Base-by-base conservation (phyloP, 2,329 filamentous ascomycete species). In the Penicillium verrucosum region DNA sequence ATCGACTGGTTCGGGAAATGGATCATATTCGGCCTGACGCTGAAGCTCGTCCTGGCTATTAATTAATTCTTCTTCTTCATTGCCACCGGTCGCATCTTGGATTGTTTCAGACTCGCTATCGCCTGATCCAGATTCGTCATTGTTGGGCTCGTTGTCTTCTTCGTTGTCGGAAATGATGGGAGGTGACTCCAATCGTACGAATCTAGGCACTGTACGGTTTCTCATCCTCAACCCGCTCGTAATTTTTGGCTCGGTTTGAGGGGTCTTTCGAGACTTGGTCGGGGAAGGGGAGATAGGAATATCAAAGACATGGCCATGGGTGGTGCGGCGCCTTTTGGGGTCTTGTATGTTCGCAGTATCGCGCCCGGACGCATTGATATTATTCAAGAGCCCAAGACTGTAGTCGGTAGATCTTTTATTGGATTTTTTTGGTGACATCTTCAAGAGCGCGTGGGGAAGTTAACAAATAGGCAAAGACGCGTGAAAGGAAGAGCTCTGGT, bases 381-480 rank as follows among this genome's bases (percentile, higher is more conserved):
- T 43, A 45, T 58, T 59, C 29, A 65, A 36, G 12, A 41, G 30
- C 36, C 59, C 56, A 38, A 65, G 42, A 12, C 49, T 27, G 14
- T 54, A 18, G 2, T 59, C 16, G 2, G 59, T 48, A 29, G 43
- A 54, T 27, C 14, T n/a, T 32, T 32, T 32, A 9, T 51, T 64
- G 30, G 30, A 29, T 27, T 46, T 47, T 37, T 38, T 56, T 12
- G 36, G 29, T 3, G 51, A 25, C 51, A 54, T 54, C 29, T 27
- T 43, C 27, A 11, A 32, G 36, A 18, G 38, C 44, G 44, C 55
- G 51, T 49, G 50, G 51, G 48, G 46, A 55, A 43, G 40, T 27
- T 4, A 29, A 32, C 18, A 27, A 27, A 16, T 12, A 21, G 27
- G 12, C 45, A n/a, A 12, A 23, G 30, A 44, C 52, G 52, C 52